A percentile compares a stretch with the other conserved stretches of the same genome.
These are phyloP conservation scores for Phytophthora fragariaefolia DNA, from an alignment of 352 stramenopile genomes.

Conservation along the genomic window DNA sequence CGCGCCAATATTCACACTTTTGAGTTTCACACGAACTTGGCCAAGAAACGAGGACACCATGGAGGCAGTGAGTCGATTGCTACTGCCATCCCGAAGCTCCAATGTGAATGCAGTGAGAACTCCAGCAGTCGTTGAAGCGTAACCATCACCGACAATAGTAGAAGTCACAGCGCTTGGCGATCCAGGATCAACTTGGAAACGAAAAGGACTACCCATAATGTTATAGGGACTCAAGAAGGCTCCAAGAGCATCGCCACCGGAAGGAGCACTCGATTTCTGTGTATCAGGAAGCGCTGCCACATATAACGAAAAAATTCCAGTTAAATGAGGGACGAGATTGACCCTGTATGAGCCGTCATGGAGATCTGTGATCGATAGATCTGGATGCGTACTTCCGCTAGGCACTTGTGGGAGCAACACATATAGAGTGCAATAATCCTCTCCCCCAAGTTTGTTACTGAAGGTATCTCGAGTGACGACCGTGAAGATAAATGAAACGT, in stretches of 20 bases:
- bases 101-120: conserved; percentile 37
- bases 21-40: conserved; percentile 20
- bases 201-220: conserved; percentile 55
- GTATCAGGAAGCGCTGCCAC: conserved; percentile 42
- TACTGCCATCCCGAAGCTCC: conserved; percentile 48
- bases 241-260: conserved; percentile 27
- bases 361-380: conserved; percentile 40
- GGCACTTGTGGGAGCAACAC: conserved; percentile 46
- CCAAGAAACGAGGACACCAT: conserved; percentile 11
- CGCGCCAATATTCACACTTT: conserved; percentile 5
- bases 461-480: conserved; percentile 52
- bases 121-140: conserved; percentile 46
- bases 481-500: conserved; percentile 36
- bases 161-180: conserved; percentile 32
- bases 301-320: conserved; percentile 48
- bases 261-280: conserved; percentile 22
- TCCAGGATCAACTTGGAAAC: conserved; percentile 49
- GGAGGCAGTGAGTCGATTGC: conserved; percentile 30
- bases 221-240: conserved; percentile 46
- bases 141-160: conserved; percentile 42
- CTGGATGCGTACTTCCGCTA: conserved; percentile 10
- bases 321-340: conserved; percentile 41
- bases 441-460: conserved; percentile 39
- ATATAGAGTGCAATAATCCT: conserved; percentile 48
- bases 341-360: conserved; percentile 53